Percentiles rank a stretch among this genome's conserved stretches.
Conservation (phyloP, 164 flowering plant genomes). For the Magnolia sinica region DNA sequence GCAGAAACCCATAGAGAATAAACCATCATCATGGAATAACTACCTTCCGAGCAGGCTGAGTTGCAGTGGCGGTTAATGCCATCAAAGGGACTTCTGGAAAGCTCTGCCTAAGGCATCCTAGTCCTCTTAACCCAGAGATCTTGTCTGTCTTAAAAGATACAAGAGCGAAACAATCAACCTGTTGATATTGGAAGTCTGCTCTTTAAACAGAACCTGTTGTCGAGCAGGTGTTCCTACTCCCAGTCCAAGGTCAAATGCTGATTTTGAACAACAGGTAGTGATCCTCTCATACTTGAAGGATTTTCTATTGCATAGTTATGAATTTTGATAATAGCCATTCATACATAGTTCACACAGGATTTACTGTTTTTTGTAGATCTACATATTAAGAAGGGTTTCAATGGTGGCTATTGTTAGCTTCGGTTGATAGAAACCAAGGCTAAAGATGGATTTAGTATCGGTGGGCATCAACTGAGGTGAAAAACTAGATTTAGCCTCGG, state of each 20-base stretch:
- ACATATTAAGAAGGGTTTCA: constrained; percentile 83
- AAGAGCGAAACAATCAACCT: too few species aligned
- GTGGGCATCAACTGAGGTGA: too few species aligned
- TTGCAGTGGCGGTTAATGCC: constrained; percentile 99
- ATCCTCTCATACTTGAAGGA: neutral
- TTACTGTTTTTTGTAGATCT: constrained; percentile 55
- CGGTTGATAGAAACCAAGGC: too few species aligned
- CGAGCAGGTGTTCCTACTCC: constrained; percentile 91
- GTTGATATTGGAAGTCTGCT: constrained; percentile 43
- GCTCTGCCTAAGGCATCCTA: constrained; percentile 89
- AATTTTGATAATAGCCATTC: constrained; percentile 15
- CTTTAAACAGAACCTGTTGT: constrained; percentile 92
- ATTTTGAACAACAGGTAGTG: constrained; percentile 84
- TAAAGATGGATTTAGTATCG: too few species aligned
- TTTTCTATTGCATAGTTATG: neutral
- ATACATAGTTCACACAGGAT: constrained; percentile 4
- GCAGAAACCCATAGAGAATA: constrained; percentile 1
- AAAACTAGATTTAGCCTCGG: too few species aligned
- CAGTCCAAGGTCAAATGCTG: constrained; percentile 66
- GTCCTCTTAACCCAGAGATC: constrained; percentile 25
- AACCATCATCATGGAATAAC: neutral
- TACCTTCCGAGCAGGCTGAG: constrained; percentile 79
- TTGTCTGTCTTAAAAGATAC: too few species aligned
- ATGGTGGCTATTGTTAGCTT: constrained; percentile 66
- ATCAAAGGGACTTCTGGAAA: constrained; percentile 82